These are phyloP conservation scores for Cercospora brassicicola DNA, from an alignment of 2,329 filamentous ascomycete genomes.

Conservation along the genomic window DNA sequence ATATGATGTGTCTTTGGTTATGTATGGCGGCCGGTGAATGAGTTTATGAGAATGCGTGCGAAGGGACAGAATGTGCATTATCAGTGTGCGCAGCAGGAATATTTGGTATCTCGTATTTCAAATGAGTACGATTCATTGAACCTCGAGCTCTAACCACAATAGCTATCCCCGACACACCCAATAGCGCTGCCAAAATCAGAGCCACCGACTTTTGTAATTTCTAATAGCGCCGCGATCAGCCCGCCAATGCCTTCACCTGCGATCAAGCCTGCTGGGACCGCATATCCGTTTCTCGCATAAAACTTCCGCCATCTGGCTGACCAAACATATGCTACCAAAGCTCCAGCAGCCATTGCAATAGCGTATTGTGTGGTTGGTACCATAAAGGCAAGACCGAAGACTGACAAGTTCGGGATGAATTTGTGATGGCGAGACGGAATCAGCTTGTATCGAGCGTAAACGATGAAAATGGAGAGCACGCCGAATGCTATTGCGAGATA, in stretches of 20 bases:
- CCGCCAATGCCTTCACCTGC: slow-evolving; percentile 62
- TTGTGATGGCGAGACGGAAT: slow-evolving; percentile 51
- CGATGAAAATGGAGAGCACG: slow-evolving; percentile 50
- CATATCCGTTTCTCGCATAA: slow-evolving; percentile 48
- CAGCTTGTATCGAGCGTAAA: slow-evolving; percentile 53
- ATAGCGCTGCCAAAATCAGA: slow-evolving; percentile 42
- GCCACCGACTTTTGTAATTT: slow-evolving; percentile 43
- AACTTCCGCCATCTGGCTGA: slow-evolving; percentile 4
- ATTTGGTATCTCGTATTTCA: background rate
- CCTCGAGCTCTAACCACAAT: slow-evolving; percentile 10
- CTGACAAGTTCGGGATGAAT: slow-evolving; percentile 61
- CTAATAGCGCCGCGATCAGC: slow-evolving; percentile 55
- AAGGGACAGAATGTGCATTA: background rate
- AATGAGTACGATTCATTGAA: background rate
- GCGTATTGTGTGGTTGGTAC: slow-evolving; percentile 57
- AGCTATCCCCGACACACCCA: slow-evolving; percentile 36
- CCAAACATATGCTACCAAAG: slow-evolving; percentile 54
- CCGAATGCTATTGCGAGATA: slow-evolving; percentile 58
- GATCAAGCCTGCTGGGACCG: slow-evolving; percentile 59
- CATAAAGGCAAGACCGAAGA: slow-evolving; percentile 58
- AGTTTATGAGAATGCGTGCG: background rate
- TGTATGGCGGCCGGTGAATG: background rate
- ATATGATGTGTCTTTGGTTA: background rate
- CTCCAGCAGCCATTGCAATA: slow-evolving; percentile 57
- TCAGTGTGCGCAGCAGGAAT: background rate